Evolutionary conservation across 768 basidiomycete species (phyloP), one percentile per base, ranked within the genome.

Genomic region (Zangia roseola): DNA sequence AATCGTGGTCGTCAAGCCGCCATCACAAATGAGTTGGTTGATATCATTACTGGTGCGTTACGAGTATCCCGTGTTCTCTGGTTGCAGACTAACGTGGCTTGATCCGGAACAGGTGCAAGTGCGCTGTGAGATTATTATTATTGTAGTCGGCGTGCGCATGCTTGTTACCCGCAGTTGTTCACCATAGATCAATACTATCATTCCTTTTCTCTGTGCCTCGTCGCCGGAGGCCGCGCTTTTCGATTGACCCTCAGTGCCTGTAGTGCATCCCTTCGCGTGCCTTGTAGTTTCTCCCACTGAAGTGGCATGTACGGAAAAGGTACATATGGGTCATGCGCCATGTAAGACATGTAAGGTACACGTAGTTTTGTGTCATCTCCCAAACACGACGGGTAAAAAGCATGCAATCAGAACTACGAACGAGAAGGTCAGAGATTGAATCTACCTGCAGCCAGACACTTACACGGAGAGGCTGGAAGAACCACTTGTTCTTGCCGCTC

Each of bases 1-100:
- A 97, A 97, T 70, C 90, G 94, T 81, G 94, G 94, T 78, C 91
- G 94, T 67, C 94, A 97, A 77, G 94, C 94, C 56, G 87, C 93
- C 58, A 97, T 97, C 65, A 97, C 94, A 53, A 95, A 94, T 74
- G 92, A 95, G 74, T 74, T 92, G 63, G 88, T 92, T 55, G 91
- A 92, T 70, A 91, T 92, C 59, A 92, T 91, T 61, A 93, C 91
- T 59, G 91, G 91, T 91, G 50, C 57, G 80, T 28, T 23, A 21
- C 24, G 3, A 8, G 14, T 6, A 7, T 30, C 35, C 26, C 23
- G 21, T 30, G 19, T 21, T 20, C n/a, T 42, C 25, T 5, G 46
- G 50, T 21, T n/a, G n/a, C n/a, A n/a, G 19, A 7, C 50, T 46
- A 19, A 62, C 37, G 9, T 16, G 36, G 10, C 3, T 26, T 30